Evolutionary conservation across 2,329 filamentous ascomycete genomes (phyloP).

Genomic region (Grosmannia penicillata): DNA sequence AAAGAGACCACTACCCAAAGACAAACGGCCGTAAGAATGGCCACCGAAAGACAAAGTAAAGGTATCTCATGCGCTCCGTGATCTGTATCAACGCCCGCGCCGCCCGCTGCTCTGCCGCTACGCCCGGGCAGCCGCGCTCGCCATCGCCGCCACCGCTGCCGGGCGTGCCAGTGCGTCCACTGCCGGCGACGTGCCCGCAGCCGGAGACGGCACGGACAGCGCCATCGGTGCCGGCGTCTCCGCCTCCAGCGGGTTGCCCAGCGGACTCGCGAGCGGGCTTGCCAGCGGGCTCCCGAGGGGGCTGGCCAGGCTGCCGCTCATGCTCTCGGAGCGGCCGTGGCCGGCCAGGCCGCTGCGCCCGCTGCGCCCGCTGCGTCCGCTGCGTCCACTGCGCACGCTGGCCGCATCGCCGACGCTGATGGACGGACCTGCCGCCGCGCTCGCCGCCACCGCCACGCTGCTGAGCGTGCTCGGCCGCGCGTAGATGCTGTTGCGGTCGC

Average conservation of each 20-base stretch:
- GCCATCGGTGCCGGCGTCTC: neutral
- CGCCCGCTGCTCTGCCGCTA: no score
- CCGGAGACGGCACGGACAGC: no score
- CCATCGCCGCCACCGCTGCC: neutral
- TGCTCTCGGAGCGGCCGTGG: slow-evolving; percentile 69
- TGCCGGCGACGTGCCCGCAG: slow-evolving; percentile 31
- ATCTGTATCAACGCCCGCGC: no score
- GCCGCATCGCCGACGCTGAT: slow-evolving; percentile 46
- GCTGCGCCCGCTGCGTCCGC: slow-evolving; percentile 69
- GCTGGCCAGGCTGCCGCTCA: slow-evolving; percentile 58
- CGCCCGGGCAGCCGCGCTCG: no score
- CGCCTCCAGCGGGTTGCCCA: slow-evolving; percentile 29
- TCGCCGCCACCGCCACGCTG: slow-evolving; percentile 9
- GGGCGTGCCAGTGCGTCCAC: neutral
- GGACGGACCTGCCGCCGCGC: slow-evolving; percentile 13
- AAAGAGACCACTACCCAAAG: neutral
- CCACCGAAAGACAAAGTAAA: neutral
- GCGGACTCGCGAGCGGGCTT: slow-evolving; percentile 32
- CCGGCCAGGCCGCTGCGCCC: slow-evolving; percentile 65
- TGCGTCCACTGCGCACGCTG: slow-evolving; percentile 70
- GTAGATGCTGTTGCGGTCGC: slow-evolving; percentile 73
- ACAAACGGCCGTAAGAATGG: neutral
- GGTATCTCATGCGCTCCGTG: neutral
- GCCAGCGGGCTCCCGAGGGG: slow-evolving; percentile 43
- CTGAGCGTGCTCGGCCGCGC: slow-evolving; percentile 22